Evolutionary conservation across 768 basidiomycete genomes (phyloP), one percentile per base, ranked within the genome.

Genomic region (Boletus fagicola): DNA sequence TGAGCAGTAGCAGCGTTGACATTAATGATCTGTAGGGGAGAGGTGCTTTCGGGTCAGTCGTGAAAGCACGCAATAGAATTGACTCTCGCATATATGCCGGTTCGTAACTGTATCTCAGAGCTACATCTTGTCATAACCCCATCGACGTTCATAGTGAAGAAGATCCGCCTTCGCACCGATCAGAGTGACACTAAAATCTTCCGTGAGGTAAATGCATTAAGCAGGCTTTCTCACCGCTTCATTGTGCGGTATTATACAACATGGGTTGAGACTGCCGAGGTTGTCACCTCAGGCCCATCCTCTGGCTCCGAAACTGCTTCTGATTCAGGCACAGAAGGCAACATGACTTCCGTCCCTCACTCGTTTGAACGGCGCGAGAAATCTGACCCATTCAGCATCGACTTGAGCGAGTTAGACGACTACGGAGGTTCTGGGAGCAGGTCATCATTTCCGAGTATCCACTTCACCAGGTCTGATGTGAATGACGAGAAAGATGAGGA

Each of bases 241-340:
- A 89, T 98, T 63, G 95, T 97, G 20, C 84, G 94, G 42, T 97
- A 95, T 70, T 93, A 86, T 70, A 92, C 91, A 3, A 91, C 90
- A 5, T 93, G 92, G 92, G 81, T 94, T n/a, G 91, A 94, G 68
- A 83, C 80, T 0, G 75, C 79, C 11, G 87, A 88, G 55, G 72
- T 77, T 2, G 67, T 74, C 1, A 80, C 83, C 11, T 72, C 76
- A n/a, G 74, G 76, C 15, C 63, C 65, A 15, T 82, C 82, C 6
- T 80, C 83, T 12, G 81, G 80, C 43, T 74, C 74, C 12, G 77
- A 76, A 9, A 71, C 71, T 8, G 74, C 71, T 31, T 70, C 72
- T 39, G 73, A 71, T n/a, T 65, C 71, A 9, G 72, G 70, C 18
- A 75, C 74, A 5, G 75, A 76, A 53, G 79, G 80, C 38, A 82